phyloP scores from a whole-genome alignment of 345 rosid genomes.

The Microthlaspi erraticum region DNA sequence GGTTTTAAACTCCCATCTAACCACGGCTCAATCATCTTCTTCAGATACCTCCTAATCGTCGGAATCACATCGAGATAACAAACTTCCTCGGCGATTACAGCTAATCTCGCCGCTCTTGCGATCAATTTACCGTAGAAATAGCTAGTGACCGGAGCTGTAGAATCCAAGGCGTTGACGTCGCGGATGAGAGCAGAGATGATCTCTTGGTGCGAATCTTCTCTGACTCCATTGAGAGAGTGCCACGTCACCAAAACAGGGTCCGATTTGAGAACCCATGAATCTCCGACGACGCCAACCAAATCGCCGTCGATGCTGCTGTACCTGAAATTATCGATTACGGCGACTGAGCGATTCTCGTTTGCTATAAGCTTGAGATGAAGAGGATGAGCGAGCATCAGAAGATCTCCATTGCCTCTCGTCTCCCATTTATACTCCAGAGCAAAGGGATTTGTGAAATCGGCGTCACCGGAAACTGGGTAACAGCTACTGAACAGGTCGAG shows the following conservation, averaged over 20 bases:
- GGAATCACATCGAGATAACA: constrained; percentile 68
- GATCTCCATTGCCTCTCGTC: constrained; percentile 87
- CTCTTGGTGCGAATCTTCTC: constrained; percentile 55
- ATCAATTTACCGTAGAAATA: constrained; percentile 81
- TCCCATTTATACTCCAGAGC: constrained; percentile 78
- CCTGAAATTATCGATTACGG: constrained; percentile 60
- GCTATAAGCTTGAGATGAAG: constrained; percentile 72
- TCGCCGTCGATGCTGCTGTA: constrained; percentile 89
- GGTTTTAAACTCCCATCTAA: constrained; percentile 71
- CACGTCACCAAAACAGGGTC: constrained; percentile 74
- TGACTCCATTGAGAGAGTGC: constrained; percentile 75
- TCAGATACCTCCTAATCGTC: constrained; percentile 59
- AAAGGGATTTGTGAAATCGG: constrained; percentile 68
- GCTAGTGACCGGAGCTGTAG: constrained; percentile 51
- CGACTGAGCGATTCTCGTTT: constrained; percentile 42
- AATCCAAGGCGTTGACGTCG: constrained; percentile 64
- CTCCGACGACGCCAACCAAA: constrained; percentile 79
- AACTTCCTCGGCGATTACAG: constrained; percentile 88
- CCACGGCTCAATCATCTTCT: constrained; percentile 86
- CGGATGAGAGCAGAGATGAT: constrained; percentile 63
- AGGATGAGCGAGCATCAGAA: constrained; percentile 90
- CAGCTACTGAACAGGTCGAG: constrained; percentile 81
- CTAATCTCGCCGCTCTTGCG: constrained; percentile 90
- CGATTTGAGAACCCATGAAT: constrained; percentile 73
- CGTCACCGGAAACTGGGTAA: constrained; percentile 80